Conservation (phyloP, 2,329 filamentous ascomycete species). For the Bipolaris bicolor region DNA sequence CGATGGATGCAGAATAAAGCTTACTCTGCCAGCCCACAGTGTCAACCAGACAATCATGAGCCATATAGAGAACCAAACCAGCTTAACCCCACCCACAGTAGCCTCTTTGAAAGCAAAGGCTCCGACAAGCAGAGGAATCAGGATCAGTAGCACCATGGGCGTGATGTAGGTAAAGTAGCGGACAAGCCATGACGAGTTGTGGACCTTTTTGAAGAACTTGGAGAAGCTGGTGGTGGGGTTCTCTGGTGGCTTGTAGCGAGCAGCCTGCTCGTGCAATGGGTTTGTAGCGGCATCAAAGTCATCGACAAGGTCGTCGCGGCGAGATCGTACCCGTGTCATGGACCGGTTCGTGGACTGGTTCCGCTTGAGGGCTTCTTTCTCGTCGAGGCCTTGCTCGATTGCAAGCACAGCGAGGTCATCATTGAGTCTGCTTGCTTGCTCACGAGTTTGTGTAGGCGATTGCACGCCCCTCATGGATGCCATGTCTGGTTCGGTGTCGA, state of each 20-base stretch:
- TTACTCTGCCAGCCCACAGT: slow-evolving; percentile 74
- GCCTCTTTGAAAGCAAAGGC: slow-evolving; percentile 64
- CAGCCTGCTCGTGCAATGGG: slow-evolving; percentile 70
- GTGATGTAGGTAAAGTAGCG: slow-evolving; percentile 75
- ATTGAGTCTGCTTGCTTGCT: slow-evolving; percentile 65
- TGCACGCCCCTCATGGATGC: slow-evolving; percentile 34
- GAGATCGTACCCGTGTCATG: slow-evolving; percentile 60
- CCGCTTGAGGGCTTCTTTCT: slow-evolving; percentile 48
- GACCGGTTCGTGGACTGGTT: slow-evolving; percentile 50
- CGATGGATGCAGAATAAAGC: slow-evolving; percentile 16
- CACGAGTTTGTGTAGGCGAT: slow-evolving; percentile 64
- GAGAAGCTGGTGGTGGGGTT: slow-evolving; percentile 67
- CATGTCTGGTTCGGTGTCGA: slow-evolving; percentile 53
- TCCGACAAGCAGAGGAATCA: slow-evolving; percentile 72
- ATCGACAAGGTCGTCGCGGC: slow-evolving; percentile 64
- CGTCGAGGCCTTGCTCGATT: slow-evolving; percentile 65
- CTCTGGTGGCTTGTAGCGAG: slow-evolving; percentile 68
- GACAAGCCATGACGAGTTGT: slow-evolving; percentile 68
- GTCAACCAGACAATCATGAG: slow-evolving; percentile 91
- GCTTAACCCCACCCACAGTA: slow-evolving; percentile 73
- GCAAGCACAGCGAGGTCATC: slow-evolving; percentile 71
- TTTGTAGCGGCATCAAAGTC: slow-evolving; percentile 73
- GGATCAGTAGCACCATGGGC: slow-evolving; percentile 67
- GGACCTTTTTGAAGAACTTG: slow-evolving; percentile 68
- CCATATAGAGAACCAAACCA: slow-evolving; percentile 96